phyloP scores from a whole-genome alignment of 176 grass and related monocot genomes.

The Tillandsia leiboldiana region DNA sequence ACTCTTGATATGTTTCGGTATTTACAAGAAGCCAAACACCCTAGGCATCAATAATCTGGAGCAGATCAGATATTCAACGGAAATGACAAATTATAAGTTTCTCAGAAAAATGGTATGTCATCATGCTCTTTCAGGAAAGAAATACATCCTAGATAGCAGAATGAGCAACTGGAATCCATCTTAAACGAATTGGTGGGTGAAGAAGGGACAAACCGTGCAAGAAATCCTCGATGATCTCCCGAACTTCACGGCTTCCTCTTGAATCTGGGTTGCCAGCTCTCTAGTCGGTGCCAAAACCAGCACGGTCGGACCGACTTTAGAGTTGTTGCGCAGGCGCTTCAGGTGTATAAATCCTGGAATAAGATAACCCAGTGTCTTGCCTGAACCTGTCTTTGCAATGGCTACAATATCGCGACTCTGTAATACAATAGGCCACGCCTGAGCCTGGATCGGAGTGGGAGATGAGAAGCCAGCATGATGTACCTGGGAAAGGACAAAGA shows the following conservation, averaged over 20 bases:
- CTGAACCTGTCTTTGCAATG: constrained; percentile 95
- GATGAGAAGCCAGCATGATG: constrained; percentile 66
- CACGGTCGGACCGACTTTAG: constrained; percentile 70
- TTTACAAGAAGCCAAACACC: neutral
- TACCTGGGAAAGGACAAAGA: constrained; percentile 45
- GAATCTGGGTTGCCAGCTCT: constrained; percentile 90
- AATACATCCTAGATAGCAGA: neutral
- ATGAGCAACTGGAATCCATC: neutral
- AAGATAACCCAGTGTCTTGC: constrained; percentile 93
- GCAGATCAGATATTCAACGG: neutral
- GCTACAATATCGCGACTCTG: constrained; percentile 89
- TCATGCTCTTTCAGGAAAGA: neutral
- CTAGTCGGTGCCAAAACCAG: constrained; percentile 91
- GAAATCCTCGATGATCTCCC: constrained; percentile 77
- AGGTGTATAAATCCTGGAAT: constrained; percentile 93
- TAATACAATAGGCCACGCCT: constrained; percentile 94
- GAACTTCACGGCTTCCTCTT: constrained; percentile 90
- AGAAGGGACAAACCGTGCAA: constrained; percentile 58
- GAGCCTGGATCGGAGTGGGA: constrained; percentile 96
- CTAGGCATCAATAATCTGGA: neutral
- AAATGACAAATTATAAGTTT: neutral
- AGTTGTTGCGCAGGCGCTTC: constrained; percentile 62
- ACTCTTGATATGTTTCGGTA: neutral
- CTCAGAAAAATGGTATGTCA: neutral
- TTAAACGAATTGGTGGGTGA: neutral